These are phyloP conservation scores for Zymoseptoria brevis DNA, from an alignment of 2,329 filamentous ascomycete species.

Conservation along the genomic window DNA sequence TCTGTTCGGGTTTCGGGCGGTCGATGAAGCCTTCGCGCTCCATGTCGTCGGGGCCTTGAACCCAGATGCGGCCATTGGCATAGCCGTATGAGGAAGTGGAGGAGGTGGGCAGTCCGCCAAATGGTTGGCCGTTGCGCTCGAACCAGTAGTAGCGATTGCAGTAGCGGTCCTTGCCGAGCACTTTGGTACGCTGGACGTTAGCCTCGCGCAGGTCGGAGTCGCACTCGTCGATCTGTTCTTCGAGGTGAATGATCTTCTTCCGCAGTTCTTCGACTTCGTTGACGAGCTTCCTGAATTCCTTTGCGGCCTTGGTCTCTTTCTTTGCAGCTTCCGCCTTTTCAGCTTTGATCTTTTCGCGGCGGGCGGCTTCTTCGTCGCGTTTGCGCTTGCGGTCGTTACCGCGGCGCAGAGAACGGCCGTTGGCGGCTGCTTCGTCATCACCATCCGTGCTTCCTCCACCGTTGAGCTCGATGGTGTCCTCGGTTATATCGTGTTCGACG, in stretches of 20 bases:
- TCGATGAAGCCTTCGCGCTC: constrained; percentile 84
- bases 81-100: constrained; percentile 83
- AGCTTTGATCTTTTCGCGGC: constrained; percentile 59
- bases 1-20: constrained; percentile 59
- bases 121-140: constrained; percentile 96
- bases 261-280: constrained; percentile 87
- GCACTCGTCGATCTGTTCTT: constrained; percentile 74
- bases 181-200: constrained; percentile 81
- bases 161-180: constrained; percentile 89
- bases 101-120: constrained; percentile 75
- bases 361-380: constrained; percentile 52
- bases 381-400: constrained; percentile 55
- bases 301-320: constrained; percentile 63
- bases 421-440: constrained; percentile 58
- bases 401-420: constrained; percentile 48
- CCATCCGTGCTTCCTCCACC: constrained; percentile 52
- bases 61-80: constrained; percentile 91
- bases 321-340: constrained; percentile 51
- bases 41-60: constrained; percentile 87
- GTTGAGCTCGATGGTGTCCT: constrained; percentile 46
- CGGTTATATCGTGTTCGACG: constrained; percentile 34
- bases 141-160: constrained; percentile 99
- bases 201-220: constrained; percentile 92
- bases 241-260: constrained; percentile 67
- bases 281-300: constrained; percentile 78